Conservation (phyloP, 176 grass and related monocot genomes). For the Puccinellia tenuiflora region DNA sequence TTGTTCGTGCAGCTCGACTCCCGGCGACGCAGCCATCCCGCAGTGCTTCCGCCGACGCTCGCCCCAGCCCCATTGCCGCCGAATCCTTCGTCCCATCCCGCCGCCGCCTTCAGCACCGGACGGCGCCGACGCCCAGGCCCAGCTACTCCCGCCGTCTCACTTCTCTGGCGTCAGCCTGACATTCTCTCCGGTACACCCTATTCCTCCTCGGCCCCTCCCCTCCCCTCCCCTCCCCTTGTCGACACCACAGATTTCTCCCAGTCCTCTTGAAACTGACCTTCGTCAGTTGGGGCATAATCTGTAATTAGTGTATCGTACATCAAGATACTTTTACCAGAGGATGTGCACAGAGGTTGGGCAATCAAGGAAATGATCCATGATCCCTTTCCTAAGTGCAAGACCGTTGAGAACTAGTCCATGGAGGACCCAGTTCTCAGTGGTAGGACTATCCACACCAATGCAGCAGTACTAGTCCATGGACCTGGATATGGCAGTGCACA, state of each 20-base stretch:
- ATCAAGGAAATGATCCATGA: constrained; percentile 71
- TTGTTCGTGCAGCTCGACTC: background rate
- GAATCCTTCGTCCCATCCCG: background rate
- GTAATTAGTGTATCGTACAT: constrained; percentile 99
- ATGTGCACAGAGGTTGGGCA: constrained; percentile 96
- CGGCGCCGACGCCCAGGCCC: too few species aligned
- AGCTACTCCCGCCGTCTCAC: too few species aligned
- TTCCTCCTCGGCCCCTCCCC: too few species aligned
- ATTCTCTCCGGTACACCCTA: too few species aligned
- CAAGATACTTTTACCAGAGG: constrained; percentile 97
- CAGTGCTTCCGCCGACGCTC: background rate
- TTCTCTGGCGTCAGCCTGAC: too few species aligned
- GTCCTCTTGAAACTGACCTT: constrained; percentile 10
- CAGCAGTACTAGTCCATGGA: background rate
- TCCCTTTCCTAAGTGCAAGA: constrained; percentile 44
- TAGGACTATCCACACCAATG: background rate
- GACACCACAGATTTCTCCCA: background rate
- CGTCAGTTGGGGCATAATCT: constrained; percentile 51
- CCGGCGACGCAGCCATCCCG: background rate
- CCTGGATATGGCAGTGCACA: background rate
- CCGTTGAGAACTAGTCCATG: too few species aligned
- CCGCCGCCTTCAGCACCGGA: too few species aligned
- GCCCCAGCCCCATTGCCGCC: background rate
- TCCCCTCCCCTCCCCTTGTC: too few species aligned
- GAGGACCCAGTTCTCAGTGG: background rate